Conservation (phyloP, 306 rosid genomes). For the Astragalus glycyphyllos region DNA sequence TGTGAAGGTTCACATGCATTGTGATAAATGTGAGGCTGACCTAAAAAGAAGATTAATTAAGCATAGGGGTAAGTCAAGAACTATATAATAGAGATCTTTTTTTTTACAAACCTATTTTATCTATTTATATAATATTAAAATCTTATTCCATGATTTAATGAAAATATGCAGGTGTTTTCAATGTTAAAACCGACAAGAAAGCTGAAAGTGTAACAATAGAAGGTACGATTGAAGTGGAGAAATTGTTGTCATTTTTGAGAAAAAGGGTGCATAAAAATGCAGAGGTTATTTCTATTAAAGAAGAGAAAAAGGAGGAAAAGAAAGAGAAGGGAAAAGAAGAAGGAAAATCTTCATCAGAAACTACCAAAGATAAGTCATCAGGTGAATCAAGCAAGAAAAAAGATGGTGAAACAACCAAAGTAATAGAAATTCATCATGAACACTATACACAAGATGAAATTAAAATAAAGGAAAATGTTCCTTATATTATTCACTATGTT, state of each 20-base stretch:
- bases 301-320: constrained; percentile 45
- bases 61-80: constrained; percentile 59
- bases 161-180: constrained; percentile 58
- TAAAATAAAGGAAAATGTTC: constrained; percentile 56
- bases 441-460: constrained; percentile 52
- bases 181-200: constrained; percentile 73
- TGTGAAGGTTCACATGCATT: constrained; percentile 81
- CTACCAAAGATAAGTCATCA: constrained; percentile 24
- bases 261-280: constrained; percentile 70
- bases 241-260: constrained; percentile 53
- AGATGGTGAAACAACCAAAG: constrained; percentile 44
- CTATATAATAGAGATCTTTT: too few relatives aligned
- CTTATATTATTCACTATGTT: constrained; percentile 80
- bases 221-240: constrained; percentile 79
- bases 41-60: constrained; percentile 57
- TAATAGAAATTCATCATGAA: constrained; percentile 33
- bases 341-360: constrained; percentile 32
- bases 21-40: constrained; percentile 82
- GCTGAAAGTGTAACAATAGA: constrained; percentile 60
- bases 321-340: constrained; percentile 46
- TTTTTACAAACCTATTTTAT: too few relatives aligned
- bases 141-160: not conserved
- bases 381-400: constrained; percentile 36
- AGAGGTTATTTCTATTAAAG: constrained; percentile 57
- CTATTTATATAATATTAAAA: not conserved